A percentile compares a stretch with the other conserved stretches of the same genome.
Evolutionary conservation across 306 rosid genomes (phyloP).

Genomic region (Cucurbita ficifolia): DNA sequence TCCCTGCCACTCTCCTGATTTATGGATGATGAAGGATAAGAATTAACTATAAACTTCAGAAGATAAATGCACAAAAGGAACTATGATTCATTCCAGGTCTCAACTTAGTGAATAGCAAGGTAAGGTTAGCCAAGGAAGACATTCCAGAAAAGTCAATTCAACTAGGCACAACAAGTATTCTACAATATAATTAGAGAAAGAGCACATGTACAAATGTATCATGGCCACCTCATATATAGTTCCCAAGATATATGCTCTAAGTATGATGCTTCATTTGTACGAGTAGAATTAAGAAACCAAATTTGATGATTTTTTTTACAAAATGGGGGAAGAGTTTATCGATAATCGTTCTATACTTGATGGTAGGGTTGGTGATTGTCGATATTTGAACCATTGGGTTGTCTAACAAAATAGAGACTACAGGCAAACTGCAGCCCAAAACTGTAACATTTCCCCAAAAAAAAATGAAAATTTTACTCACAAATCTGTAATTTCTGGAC

Average conservation of each 20-base stretch:
- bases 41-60: not conserved
- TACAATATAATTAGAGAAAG: not conserved
- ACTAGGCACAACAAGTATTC: not conserved
- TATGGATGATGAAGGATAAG: not conserved
- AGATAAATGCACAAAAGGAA: not conserved
- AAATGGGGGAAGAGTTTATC: not conserved
- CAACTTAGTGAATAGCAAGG: not conserved
- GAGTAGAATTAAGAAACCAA: not conserved
- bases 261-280: not conserved
- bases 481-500: slow-evolving; percentile 26
- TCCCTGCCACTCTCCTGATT: slow-evolving; percentile 1
- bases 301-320: not conserved
- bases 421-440: not conserved
- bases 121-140: not conserved
- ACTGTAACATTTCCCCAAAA: not conserved
- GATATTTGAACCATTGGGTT: not conserved
- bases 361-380: not conserved
- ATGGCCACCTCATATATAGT: not conserved
- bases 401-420: not conserved
- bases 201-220: not conserved
- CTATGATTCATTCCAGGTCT: not conserved
- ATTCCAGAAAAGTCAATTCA: not conserved
- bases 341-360: not conserved
- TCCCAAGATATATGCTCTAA: not conserved
- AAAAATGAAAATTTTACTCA: slow-evolving; percentile 19